Evolutionary conservation across 805 yeast species (phyloP), one percentile per base, ranked within the genome.

Genomic region (Candida jianshihensis): DNA sequence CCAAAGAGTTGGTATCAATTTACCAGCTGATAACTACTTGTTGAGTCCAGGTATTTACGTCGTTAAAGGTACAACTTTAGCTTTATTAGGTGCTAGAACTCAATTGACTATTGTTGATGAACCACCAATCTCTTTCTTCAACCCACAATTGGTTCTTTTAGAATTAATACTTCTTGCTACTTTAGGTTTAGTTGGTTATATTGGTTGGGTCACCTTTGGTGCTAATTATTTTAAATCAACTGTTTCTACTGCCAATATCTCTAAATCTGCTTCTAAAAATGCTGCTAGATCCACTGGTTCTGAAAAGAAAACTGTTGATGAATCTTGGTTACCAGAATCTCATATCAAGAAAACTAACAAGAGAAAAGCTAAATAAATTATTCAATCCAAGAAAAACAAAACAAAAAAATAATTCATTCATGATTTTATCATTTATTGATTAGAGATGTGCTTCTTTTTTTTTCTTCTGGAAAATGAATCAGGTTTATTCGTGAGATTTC

Each of bases 131-230:
- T 80, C 94, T 1, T 44, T 79, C 36, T 78, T 81, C 61, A 75
- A 83, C 54, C 92, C 89, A 12, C 77, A 79, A 59, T 71, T 87
- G 51, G 53, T 86, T 40, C 56, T 82, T 25, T 71, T 82, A 45
- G 81, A 78, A 54, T 35, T 75, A 13, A 46, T 83, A 19, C 60
- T 85, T 39, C 47, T 64, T 4, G 69, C 61, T 17, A 56, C 78
- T 15, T 36, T 78, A 20, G 78, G 64, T 35, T 71, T 63, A 29
- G 47, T 70, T 32, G 77, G 64, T 30, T 81, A 78, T 57, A 55
- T 64, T 42, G 54, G 58, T 25, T 71, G 70, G 58, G 53, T 50
- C 29, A 47, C 57, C 30, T 71, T 66, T 51, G 76, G 77, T 38
- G 60, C 61, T 43, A 54, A 56, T 30, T 77, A 74, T 54, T 55